Percentiles rank a stretch among this genome's conserved stretches.
Evolutionary conservation across 495 filamentous ascomycete species (phyloP).

Genomic region (Neurospora terricola): DNA sequence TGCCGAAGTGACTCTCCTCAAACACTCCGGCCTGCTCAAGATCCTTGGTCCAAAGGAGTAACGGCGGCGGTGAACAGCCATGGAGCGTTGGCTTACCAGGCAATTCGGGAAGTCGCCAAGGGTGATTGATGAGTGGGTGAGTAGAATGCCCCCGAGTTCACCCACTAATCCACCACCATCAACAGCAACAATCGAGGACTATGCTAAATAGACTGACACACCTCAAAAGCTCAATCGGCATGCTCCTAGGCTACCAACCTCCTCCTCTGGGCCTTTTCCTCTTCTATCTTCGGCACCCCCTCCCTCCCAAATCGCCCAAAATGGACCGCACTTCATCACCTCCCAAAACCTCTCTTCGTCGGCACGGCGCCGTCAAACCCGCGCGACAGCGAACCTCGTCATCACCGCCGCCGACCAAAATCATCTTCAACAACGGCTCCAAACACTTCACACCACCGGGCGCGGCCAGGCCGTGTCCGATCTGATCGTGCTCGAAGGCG

Average conservation of each 20-base stretch:
- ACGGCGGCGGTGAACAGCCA: conserved; percentile 46
- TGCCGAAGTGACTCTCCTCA: conserved; percentile 47
- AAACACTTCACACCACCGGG: conserved; percentile 59
- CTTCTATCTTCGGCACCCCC: conserved; percentile 43
- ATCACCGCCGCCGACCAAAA: conserved; percentile 38
- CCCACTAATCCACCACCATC: neutral
- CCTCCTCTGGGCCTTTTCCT: conserved; percentile 49
- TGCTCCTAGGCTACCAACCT: conserved; percentile 56
- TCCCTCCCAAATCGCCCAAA: conserved; percentile 49
- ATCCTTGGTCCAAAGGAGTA: conserved; percentile 43
- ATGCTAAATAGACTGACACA: neutral
- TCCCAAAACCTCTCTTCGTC: conserved; percentile 52
- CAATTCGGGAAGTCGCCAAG: conserved; percentile 49
- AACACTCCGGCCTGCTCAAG: conserved; percentile 46
- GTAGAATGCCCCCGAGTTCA: neutral
- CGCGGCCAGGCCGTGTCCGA: conserved; percentile 48
- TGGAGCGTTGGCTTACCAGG: conserved; percentile 49
- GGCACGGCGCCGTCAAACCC: conserved; percentile 57
- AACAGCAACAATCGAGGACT: neutral
- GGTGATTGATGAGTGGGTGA: conserved; percentile 45
- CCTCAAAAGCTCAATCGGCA: conserved; percentile 36
- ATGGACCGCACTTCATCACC: conserved; percentile 39
- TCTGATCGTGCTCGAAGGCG: conserved; percentile 52
- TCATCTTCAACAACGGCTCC: conserved; percentile 48
- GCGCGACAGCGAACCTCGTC: conserved; percentile 47